Percentiles rank a stretch among this genome's conserved stretches.
phyloP scores from a whole-genome alignment of 805 yeast species.

The Torulaspora gathmanii region DNA sequence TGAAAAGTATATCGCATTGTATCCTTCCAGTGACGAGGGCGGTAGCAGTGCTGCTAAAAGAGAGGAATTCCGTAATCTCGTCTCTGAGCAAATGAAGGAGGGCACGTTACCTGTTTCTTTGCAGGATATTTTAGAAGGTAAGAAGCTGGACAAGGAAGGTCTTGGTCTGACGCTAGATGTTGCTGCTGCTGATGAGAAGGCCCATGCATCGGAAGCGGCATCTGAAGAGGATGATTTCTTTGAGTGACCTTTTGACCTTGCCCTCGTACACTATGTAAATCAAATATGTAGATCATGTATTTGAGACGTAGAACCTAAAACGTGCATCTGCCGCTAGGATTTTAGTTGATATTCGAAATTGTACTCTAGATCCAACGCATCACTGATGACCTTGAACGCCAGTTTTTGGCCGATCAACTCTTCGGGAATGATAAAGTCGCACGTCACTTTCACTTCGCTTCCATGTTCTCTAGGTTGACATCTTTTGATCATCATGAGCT shows the following conservation, averaged over 20 bases:
- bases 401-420: slow-evolving; percentile 45
- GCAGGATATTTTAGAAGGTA: slow-evolving; percentile 40
- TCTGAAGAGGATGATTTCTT: slow-evolving; percentile 45
- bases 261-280: not conserved
- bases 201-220: slow-evolving; percentile 21
- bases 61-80: slow-evolving; percentile 47
- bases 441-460: slow-evolving; percentile 31
- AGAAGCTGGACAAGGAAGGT: slow-evolving; percentile 27
- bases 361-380: slow-evolving; percentile 58
- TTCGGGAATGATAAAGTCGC: slow-evolving; percentile 48
- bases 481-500: slow-evolving; percentile 64
- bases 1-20: slow-evolving; percentile 74
- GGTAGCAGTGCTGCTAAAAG: slow-evolving; percentile 42
- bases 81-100: slow-evolving; percentile 48
- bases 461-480: slow-evolving; percentile 52
- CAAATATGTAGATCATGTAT: too few relatives aligned
- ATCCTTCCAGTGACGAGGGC: slow-evolving; percentile 42
- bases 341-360: slow-evolving; percentile 19
- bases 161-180: slow-evolving; percentile 23
- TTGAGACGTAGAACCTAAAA: not conserved
- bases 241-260: slow-evolving; percentile 27
- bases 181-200: slow-evolving; percentile 13
- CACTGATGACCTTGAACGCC: slow-evolving; percentile 52
- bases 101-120: slow-evolving; percentile 57
- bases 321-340: not conserved